These are phyloP conservation scores for Phaeosphaeria sp. DNA, from an alignment of 2,329 filamentous ascomycete genomes.

Conservation along the genomic window DNA sequence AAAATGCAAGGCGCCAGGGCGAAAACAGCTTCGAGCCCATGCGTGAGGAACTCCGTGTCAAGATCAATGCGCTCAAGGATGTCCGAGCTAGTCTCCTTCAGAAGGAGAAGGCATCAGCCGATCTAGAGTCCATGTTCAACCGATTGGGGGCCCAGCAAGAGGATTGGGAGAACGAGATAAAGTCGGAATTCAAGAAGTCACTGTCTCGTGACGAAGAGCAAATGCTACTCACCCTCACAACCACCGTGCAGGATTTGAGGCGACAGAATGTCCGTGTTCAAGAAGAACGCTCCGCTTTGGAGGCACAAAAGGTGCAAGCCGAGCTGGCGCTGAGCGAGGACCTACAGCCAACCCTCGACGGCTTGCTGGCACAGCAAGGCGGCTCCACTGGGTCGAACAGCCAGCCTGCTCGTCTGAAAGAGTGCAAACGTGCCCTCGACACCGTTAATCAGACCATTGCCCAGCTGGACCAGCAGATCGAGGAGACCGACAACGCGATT, in stretches of 20 bases:
- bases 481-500: slow-evolving; percentile 76
- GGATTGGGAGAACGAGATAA: slow-evolving; percentile 80
- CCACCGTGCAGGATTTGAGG: slow-evolving; percentile 74
- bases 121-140: slow-evolving; percentile 67
- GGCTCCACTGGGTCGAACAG: slow-evolving; percentile 63
- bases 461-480: slow-evolving; percentile 71
- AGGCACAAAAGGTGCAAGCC: slow-evolving; percentile 80
- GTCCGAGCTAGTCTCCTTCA: slow-evolving; percentile 76
- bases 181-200: slow-evolving; percentile 90
- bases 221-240: slow-evolving; percentile 75
- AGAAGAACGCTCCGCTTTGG: slow-evolving; percentile 75
- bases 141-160: slow-evolving; percentile 74
- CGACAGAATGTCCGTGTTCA: slow-evolving; percentile 79
- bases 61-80: slow-evolving; percentile 76
- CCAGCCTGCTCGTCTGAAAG: slow-evolving; percentile 68
- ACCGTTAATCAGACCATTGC: slow-evolving; percentile 74
- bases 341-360: slow-evolving; percentile 83
- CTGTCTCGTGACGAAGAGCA: slow-evolving; percentile 82
- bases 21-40: slow-evolving; percentile 84
- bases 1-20: slow-evolving; percentile 77
- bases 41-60: slow-evolving; percentile 76
- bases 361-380: slow-evolving; percentile 62
- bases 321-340: slow-evolving; percentile 92
- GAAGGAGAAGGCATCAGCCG: slow-evolving; percentile 69
- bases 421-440: slow-evolving; percentile 81